phyloP scores from a whole-genome alignment of 2,329 filamentous ascomycete genomes.

The Nemania diffusa region DNA sequence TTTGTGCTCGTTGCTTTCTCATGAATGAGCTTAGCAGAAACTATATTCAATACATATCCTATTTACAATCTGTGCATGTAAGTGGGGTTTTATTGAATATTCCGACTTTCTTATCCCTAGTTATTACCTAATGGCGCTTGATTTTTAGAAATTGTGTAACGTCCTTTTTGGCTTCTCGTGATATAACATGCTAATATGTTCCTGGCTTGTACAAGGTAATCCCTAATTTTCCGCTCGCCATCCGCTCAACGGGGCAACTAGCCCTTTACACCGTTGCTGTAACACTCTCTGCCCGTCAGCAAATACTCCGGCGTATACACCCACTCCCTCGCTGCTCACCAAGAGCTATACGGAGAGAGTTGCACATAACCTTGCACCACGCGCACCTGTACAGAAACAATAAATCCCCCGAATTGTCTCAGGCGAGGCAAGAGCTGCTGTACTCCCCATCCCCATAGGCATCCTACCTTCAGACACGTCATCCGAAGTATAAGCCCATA shows the following conservation, averaged over 20 bases:
- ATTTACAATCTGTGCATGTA: not conserved
- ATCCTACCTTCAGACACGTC: slow-evolving; percentile 43
- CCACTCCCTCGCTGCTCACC: not conserved
- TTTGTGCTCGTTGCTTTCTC: not conserved
- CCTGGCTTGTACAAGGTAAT: slow-evolving; percentile 13
- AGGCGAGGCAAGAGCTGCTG: slow-evolving; percentile 31
- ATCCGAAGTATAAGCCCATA: slow-evolving; percentile 41
- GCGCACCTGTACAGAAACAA: slow-evolving; percentile 17
- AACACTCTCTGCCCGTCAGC: not conserved
- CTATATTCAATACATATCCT: not conserved
- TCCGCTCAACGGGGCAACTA: slow-evolving; percentile 12
- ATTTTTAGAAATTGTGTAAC: not conserved
- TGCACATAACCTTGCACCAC: slow-evolving; percentile 13
- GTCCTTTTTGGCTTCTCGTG: slow-evolving; percentile 3
- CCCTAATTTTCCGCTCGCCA: not conserved
- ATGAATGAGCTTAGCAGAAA: not conserved
- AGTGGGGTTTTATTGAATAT: not conserved
- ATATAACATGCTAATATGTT: slow-evolving; percentile 5
- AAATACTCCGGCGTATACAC: not conserved
- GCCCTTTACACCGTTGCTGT: not conserved
- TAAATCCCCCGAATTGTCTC: slow-evolving; percentile 39
- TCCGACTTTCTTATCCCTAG: not conserved
- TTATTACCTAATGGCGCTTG: not conserved
- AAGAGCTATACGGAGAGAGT: slow-evolving; percentile 24
- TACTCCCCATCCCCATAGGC: slow-evolving; percentile 25